Evolutionary conservation across 768 basidiomycete genomes (phyloP).

Genomic region (Wakefieldia striispora): DNA sequence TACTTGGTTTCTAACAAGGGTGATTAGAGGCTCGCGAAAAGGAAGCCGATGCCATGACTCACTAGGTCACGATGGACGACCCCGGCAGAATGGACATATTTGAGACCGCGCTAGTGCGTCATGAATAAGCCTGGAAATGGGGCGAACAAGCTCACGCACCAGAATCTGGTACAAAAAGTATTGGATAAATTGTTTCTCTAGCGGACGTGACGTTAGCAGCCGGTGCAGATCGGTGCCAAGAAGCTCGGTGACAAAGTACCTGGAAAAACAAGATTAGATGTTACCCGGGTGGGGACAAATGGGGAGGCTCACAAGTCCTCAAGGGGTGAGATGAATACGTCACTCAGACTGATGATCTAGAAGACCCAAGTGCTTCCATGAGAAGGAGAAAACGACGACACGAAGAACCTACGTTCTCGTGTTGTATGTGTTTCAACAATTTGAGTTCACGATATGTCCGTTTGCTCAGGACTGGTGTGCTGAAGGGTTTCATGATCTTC

Average conservation of each 20-base stretch:
- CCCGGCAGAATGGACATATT: conserved; percentile 99
- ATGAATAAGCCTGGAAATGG: conserved; percentile 6
- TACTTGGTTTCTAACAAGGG: conserved; percentile 83
- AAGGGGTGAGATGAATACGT: conserved; percentile 99
- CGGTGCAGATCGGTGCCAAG: conserved; percentile 98
- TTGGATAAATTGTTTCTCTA: conserved; percentile 99
- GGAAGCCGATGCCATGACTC: conserved; percentile 24
- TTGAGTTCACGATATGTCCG: conserved; percentile 98
- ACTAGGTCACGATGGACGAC: conserved; percentile 97
- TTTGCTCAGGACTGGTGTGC: conserved; percentile 96
- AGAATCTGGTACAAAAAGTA: conserved; percentile 99
- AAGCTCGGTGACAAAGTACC: conserved; percentile 98
- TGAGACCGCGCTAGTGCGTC: conserved; percentile 77
- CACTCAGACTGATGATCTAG: conserved; percentile 96
- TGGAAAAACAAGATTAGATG: conserved; percentile 30
- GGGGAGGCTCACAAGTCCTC: conserved; percentile 79
- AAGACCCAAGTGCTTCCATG: conserved; percentile 1
- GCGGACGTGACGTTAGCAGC: conserved; percentile 89
- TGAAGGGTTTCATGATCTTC: conserved; percentile 99
- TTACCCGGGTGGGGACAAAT: neutral
- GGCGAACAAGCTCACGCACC: conserved; percentile 43
- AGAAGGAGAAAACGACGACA: neutral
- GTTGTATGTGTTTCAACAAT: conserved; percentile 96
- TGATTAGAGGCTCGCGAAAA: neutral
- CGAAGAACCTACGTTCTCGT: conserved; percentile 78